phyloP scores from a whole-genome alignment of 345 rosid genomes.

The Stellera chamaejasme region DNA sequence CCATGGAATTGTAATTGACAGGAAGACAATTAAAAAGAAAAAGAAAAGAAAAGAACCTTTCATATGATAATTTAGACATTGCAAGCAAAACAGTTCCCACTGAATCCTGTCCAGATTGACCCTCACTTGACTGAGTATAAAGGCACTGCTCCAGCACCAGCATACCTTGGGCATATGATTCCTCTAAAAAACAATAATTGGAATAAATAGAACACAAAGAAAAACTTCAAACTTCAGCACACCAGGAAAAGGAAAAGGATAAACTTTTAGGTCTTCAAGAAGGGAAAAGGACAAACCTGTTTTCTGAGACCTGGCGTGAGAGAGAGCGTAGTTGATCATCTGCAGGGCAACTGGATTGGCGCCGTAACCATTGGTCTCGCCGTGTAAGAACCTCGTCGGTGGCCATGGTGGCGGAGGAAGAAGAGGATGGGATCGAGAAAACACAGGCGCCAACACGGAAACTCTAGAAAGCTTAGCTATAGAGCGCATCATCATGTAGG shows the following conservation, averaged over 20 bases:
- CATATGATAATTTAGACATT: conserved; percentile 63
- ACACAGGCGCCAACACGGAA: conserved; percentile 8
- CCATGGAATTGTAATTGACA: background rate
- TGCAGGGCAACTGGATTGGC: conserved; percentile 67
- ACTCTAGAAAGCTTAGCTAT: conserved; percentile 10
- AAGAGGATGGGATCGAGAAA: conserved; percentile 7
- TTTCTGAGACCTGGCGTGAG: conserved; percentile 56
- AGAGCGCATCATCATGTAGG: background rate
- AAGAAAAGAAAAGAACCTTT: conserved; percentile 33
- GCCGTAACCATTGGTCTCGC: conserved; percentile 28
- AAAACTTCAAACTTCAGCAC: background rate
- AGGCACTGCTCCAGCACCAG: conserved; percentile 78
- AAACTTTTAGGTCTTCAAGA: background rate
- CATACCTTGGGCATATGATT: conserved; percentile 73
- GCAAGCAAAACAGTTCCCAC: conserved; percentile 66
- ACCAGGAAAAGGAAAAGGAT: conserved; percentile 1
- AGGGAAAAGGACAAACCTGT: conserved; percentile 38
- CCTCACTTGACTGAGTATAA: conserved; percentile 43
- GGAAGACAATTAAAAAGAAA: background rate
- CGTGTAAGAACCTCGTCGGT: conserved; percentile 39
- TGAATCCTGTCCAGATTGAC: conserved; percentile 39
- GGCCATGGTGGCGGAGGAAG: conserved; percentile 10
- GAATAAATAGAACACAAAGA: background rate
- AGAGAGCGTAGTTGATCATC: conserved; percentile 85
- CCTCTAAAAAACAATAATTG: conserved; percentile 29